A percentile compares a stretch with the other conserved stretches of the same genome.
phyloP scores from a whole-genome alignment of 495 filamentous ascomycete genomes.

The Aspergillus coremiiformis region DNA sequence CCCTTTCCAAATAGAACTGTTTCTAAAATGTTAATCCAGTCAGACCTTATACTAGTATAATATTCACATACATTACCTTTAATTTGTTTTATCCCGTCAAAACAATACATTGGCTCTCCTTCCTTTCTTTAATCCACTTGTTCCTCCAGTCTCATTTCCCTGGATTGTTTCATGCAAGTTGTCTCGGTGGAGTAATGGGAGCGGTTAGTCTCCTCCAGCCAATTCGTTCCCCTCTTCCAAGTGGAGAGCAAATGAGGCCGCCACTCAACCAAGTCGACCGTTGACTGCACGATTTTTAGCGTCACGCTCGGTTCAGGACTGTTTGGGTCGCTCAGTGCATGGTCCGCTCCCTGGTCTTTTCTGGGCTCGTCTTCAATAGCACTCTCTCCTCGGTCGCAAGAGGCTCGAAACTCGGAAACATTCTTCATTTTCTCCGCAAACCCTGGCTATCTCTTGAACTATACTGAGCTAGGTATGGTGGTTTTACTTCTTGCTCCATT shows the following conservation, averaged over 20 bases:
- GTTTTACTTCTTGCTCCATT: conserved; percentile 8
- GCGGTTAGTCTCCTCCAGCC: conserved; percentile 2
- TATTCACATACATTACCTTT: not conserved
- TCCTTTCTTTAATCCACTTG: not conserved
- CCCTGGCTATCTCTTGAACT: conserved; percentile 12
- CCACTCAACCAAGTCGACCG: conserved; percentile 6
- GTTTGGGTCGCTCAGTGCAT: conserved; percentile 15
- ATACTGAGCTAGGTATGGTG: conserved; percentile 9
- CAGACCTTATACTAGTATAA: too few species aligned
- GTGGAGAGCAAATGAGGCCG: conserved; percentile 10
- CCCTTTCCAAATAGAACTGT: too few species aligned
- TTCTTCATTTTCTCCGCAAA: conserved; percentile 19
- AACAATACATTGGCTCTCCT: not conserved
- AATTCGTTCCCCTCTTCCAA: conserved; percentile 2
- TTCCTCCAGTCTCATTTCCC: not conserved
- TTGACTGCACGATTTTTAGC: conserved; percentile 17
- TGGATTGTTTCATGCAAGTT: conserved; percentile 24
- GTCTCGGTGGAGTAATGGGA: conserved; percentile 11
- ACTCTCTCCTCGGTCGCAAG: conserved; percentile 3
- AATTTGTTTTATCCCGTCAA: not conserved
- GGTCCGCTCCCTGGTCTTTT: conserved; percentile 18
- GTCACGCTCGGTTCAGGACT: conserved; percentile 18
- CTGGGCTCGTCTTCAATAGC: conserved; percentile 11
- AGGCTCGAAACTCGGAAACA: conserved; percentile 16
- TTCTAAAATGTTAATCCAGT: not conserved